Base-by-base conservation (phyloP, 306 rosid species). In the Cajanus cajan region DNA sequence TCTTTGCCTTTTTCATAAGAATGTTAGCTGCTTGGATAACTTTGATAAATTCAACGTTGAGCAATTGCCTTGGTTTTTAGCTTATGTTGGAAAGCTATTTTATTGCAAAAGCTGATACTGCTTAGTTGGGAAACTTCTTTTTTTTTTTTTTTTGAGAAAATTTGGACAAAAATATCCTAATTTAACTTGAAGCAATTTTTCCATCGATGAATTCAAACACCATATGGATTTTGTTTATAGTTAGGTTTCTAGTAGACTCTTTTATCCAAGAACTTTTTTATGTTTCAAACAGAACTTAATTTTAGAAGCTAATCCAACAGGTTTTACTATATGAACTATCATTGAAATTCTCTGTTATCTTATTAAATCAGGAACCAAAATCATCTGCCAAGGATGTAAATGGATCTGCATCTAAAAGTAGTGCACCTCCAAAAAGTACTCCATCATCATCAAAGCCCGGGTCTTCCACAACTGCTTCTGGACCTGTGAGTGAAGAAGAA, bases 401-500 rank as follows among this genome's bases (percentile, higher is more conserved):
- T 52, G 84, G 78, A 1, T 25, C 91, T 63, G 54, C 85, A 54
- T 78, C 93, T 71, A 93, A 89, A 80, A 87, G 76, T 77, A 87
- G 61, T 33, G 81, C 77, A 39, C 86, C 93, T 54, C 63, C 89
- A 13, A 92, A 85, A 88, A 93, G 86, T 21, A 76, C 89, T 44
- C 76, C 89, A 44, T 44, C 88, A n/a, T 78, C 85, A 40, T 45
- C 91, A 25, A 89, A 82, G 83, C 14, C 84, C 5, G 88, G 77
- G 55, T 43, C 91, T n/a, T 80, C 87, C 24, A 31, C 84, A n/a
- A 18, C 89, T 11, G 84, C 95, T 72, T 69, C 92, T 76, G 97
- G 92, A 41, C 98, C 94, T 4, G 97, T 92, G 77, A 87, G 90
- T 7, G 98, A 92, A 85, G 97, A 92, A 78, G 98, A 95, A 87